phyloP scores from a whole-genome alignment of 169 alveolate species.

The Cystoisospora suis region DNA sequence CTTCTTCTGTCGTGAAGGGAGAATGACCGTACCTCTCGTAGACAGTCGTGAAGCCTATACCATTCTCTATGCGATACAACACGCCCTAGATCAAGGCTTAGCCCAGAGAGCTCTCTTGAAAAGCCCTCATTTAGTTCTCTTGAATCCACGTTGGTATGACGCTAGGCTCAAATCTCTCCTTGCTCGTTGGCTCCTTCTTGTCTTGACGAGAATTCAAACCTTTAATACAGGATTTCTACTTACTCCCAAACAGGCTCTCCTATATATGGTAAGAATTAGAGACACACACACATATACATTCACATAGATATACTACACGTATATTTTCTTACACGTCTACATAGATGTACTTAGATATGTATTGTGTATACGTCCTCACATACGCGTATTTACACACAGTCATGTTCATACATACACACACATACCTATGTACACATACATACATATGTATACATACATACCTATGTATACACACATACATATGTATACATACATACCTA shows the following conservation, averaged over 20 bases:
- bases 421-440: too few species aligned
- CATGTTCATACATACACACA: too few species aligned
- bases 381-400: not conserved
- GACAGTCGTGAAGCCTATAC: conserved; percentile 57
- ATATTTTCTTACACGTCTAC: too few species aligned
- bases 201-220: conserved; percentile 50
- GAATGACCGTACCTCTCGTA: conserved; percentile 20
- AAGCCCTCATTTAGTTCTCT: conserved; percentile 82
- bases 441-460: too few species aligned
- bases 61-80: conserved; percentile 42
- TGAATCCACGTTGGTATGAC: conserved; percentile 73
- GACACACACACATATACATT: conserved; percentile 16
- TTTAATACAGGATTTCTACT: conserved; percentile 26
- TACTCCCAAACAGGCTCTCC: conserved; percentile 60
- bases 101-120: conserved; percentile 73
- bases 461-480: not conserved
- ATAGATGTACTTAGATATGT: too few species aligned
- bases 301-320: too few species aligned
- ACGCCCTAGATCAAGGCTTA: conserved; percentile 69
- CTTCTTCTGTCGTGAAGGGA: conserved; percentile 66
- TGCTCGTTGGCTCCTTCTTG: conserved; percentile 73
- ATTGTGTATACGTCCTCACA: not conserved
- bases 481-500: too few species aligned
- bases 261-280: conserved; percentile 32
- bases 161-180: conserved; percentile 73